Conservation (phyloP, 306 rosid species). For the Gastrolobium villosum region DNA sequence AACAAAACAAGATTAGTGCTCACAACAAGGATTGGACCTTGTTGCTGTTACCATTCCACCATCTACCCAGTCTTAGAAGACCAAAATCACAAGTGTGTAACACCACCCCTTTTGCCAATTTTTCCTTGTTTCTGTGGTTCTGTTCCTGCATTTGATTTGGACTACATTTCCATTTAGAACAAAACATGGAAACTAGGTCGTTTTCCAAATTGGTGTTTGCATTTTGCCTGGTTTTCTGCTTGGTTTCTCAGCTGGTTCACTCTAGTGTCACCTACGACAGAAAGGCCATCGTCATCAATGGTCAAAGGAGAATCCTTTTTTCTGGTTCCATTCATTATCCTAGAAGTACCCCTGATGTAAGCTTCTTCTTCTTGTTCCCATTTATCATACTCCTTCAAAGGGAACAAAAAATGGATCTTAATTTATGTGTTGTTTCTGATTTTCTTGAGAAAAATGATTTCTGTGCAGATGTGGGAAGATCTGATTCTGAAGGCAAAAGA, state of each 20-base stretch:
- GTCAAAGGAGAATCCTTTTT: slow-evolving; percentile 87
- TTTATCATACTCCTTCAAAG: background rate
- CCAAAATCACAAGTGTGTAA: background rate
- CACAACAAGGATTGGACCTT: slow-evolving; percentile 50
- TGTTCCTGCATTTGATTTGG: slow-evolving; percentile 20
- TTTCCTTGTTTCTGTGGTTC: slow-evolving; percentile 8
- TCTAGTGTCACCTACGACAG: slow-evolving; percentile 82
- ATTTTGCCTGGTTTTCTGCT: slow-evolving; percentile 49
- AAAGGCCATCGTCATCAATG: slow-evolving; percentile 87
- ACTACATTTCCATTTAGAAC: background rate
- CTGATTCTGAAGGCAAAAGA: slow-evolving; percentile 85
- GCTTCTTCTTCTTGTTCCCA: slow-evolving; percentile 8
- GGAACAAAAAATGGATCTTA: background rate
- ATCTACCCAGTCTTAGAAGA: slow-evolving; percentile 2
- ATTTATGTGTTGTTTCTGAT: background rate
- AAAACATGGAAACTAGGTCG: slow-evolving; percentile 60
- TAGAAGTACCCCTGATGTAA: slow-evolving; percentile 96
- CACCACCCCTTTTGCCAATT: background rate
- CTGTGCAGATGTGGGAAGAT: slow-evolving; percentile 87
- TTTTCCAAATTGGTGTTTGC: slow-evolving; percentile 61
- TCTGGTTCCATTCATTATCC: slow-evolving; percentile 99
- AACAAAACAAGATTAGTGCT: slow-evolving; percentile 42
- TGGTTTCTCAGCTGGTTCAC: slow-evolving; percentile 57
- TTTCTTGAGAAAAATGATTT: slow-evolving; percentile 31
- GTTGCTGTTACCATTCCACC: slow-evolving; percentile 35